Evolutionary conservation across 2,329 filamentous ascomycete genomes (phyloP), one percentile per base, ranked within the genome.

Genomic region (Aspergillus unguis): DNA sequence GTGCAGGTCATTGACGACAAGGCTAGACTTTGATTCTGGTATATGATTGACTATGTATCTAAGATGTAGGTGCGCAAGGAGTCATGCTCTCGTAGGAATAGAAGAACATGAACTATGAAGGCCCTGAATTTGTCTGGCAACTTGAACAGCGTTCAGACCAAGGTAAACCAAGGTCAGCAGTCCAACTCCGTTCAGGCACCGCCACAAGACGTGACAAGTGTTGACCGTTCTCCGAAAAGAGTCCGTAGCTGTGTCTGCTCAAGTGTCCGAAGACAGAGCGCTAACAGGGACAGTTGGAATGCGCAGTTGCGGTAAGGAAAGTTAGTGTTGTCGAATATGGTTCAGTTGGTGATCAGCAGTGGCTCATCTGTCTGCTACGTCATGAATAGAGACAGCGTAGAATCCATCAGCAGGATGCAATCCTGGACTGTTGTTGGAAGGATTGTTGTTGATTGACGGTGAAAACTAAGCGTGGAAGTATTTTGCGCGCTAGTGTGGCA

Each of bases 1-100:
- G 86, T 96, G 23, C 90, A 90, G 73, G 78, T 97, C 38, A 85
- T 87, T 1, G 88, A 91, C 62, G 79, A 83, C 3, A 86, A 90
- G 65, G 78, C 81, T 41, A 73, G 70, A 31, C 8, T 10, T n/a
- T 10, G 10, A 27, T 38, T 36, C 9, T 49, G 31, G 23, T 11
- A 38, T 44, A 28, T 5, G 35, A 11, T 11, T 44, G n/a, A n/a
- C 9, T 6, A 49, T 23, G 23, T 23, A 28, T 32, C 31, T 17
- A 32, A 6, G 8, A 67, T 72, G 66, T 72, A 72, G 68, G 67
- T 69, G 71, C 72, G 66, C 71, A 74, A 72, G 72, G 72, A 74
- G 72, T 73, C 72, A 74, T 73, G 71, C 70, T 71, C 70, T 73
- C 66, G 70, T 74, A 64, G 55, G 58, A 58, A 58, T 52, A 63